These are phyloP conservation scores for Marasmius sp. DNA, from an alignment of 1,284 basidiomycete genomes.

Conservation along the genomic window DNA sequence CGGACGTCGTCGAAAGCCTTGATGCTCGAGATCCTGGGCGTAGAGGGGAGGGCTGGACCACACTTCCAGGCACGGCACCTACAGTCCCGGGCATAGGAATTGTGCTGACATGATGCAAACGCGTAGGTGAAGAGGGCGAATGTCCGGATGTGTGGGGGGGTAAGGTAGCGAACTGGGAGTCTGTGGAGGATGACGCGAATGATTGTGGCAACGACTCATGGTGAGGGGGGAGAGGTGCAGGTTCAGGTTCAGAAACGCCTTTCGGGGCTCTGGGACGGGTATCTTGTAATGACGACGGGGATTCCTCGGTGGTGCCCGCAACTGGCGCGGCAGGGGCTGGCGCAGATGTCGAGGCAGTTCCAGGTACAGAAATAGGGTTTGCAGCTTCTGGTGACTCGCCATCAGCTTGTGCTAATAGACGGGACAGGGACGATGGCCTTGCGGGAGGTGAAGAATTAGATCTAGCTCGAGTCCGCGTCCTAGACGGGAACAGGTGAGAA, in stretches of 20 bases:
- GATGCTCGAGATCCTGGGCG: conserved; percentile 70
- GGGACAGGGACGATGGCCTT: conserved; percentile 73
- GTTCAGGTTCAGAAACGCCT: too few species aligned
- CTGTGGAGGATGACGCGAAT: background rate
- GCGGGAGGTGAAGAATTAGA: conserved; percentile 62
- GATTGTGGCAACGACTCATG: background rate
- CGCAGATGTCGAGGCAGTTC: background rate
- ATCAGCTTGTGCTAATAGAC: conserved; percentile 70
- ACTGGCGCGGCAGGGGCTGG: background rate
- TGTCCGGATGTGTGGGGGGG: background rate
- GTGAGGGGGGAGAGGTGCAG: background rate
- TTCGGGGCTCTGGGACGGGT: too few species aligned
- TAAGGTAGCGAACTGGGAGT: background rate
- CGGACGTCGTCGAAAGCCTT: conserved; percentile 60
- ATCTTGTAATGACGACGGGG: too few species aligned
- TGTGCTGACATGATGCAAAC: conserved; percentile 24
- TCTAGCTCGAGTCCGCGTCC: conserved; percentile 43
- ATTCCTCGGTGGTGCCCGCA: background rate
- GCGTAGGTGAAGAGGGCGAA: background rate
- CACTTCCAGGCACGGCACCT: conserved; percentile 25
- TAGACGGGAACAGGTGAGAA: conserved; percentile 60
- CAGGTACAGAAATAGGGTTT: background rate
- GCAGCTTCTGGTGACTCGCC: conserved; percentile 29
- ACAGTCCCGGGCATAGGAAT: conserved; percentile 25
- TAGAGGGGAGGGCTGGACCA: conserved; percentile 49